Evolutionary conservation across 257 asterid genomes (phyloP), one percentile per base, ranked within the genome.

Genomic region (Solanum pimpinellifolium): DNA sequence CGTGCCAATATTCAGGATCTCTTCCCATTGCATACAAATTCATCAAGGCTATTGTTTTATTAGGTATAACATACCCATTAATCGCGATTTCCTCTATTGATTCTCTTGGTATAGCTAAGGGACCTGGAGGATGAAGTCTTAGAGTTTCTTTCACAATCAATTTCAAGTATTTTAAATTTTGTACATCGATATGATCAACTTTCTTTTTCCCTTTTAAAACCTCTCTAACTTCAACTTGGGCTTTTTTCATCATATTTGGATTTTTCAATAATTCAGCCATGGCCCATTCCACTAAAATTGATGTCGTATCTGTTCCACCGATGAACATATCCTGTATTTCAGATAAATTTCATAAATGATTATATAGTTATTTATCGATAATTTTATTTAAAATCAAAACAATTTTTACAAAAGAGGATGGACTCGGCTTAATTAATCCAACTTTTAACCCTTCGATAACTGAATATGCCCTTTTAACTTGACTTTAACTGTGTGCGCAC

Each of bases 281-380:
- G 31, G 33, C 29, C 31, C 91, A 90, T 42, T 86, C 93, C 0
- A 90, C 12, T 4, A 87, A 1, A 0, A 86, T 81, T 2, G 93
- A 86, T 21, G 92, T 33, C 3, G 94, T 84, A 29, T 89, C 89
- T 0, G 91, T 92, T 82, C 90, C 92, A 2, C 27, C 47, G 0
- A 72, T 0, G 27, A 72, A 18, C 80, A 35, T 72, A 33, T 35
- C 80, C 47, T 70, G 20, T 47, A 13, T 47, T 47, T 47, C 7
- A 47, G 21, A n/a, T 60, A 60, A 60, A 56, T 56, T 56, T 56
- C 11, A 18, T 56, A 56, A 56, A 56, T 56, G 21, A 2, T 31
- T 3, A 31, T 31, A 31, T 31, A 31, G 3, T 41, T 29, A 29
- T 29, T 31, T 31, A 31, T 31, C 33, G 3, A 31, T 31, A 31